Base-by-base conservation (phyloP, 2,329 filamentous ascomycete species). In the Penicillium sp. region DNA sequence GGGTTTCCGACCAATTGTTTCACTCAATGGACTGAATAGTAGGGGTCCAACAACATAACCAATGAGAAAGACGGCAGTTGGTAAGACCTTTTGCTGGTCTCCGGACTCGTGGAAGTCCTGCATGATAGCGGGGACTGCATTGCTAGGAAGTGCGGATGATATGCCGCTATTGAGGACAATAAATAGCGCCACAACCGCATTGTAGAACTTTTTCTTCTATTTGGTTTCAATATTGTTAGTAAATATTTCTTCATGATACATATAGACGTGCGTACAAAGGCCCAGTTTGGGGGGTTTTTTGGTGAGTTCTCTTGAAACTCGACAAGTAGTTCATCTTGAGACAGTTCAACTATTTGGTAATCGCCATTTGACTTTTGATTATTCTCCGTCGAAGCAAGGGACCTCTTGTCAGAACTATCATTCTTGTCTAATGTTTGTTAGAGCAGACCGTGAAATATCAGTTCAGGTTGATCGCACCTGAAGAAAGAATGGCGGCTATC, bases 1-100 rank as follows among this genome's bases (percentile, higher is more conserved):
- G 1, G 71, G 66, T 49, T 67, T 72, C 0, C 78, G 70, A 1
- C 78, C 78, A 41, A 73, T 67, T 2, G 73, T 69, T 50, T 80
- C 78, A n/a, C 75, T 78, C 2, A 79, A 60, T 0, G 78, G 78
- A 5, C 75, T 77, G 40, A 75, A 78, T 0, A 77, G 55, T 1
- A 78, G 57, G 1, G 78, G 77, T 0, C 77, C 78, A 10, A 79
- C 62, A 5, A 71, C 69, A 56, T 75, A 77, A 2, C 74, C 75
- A 19, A 75, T 67, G 0, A 77, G 63, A 46, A 75, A 77, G 6
- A 74, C 66, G 5, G 73, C 71, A 0, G 73, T 75, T 9, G 74
- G 74, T 12, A 75, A 56, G 31, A 67, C 67, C 35, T 67, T 67
- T 50, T 76, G 72, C 8, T 69, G 58, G 12, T 67, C 48, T 23